Base-by-base conservation (phyloP, 2,329 filamentous ascomycete genomes). In the Pseudocercospora macadamiae region DNA sequence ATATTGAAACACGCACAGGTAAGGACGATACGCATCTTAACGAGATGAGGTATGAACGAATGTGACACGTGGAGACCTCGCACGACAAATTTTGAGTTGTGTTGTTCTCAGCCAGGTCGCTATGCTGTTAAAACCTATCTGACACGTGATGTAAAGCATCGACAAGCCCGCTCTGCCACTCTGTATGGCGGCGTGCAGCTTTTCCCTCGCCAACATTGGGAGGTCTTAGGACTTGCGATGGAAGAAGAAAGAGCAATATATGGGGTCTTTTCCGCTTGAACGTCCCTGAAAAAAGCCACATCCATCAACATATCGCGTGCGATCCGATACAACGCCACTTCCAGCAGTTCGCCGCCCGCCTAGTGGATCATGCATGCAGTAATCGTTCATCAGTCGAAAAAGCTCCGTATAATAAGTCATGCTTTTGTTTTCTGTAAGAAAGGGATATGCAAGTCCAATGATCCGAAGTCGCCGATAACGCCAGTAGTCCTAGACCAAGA, bases 341-440 rank as follows among this genome's bases (percentile, higher is more conserved):
- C 26, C 45, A 49, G 16, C 49, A 53, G 32, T 37, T 42, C 34
- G 23, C 45, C 32, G 14, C 14, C 45, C 21, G 21, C 49, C 49
- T 32, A 23, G 49, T 39, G 49, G 36, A 26, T 32, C 39, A 53
- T 53, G 32, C 49, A 49, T 49, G 49, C 28, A 25, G 32, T 53
- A 19, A 37, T 42, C 5, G 34, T 39, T 37, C 49, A 16, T 53
- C 49, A 53, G 25, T 26, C 23, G 21, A 42, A 53, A n/a, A 14
- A 21, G 30, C 18, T 37, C 16, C 45, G 14, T 28, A 19, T 16
- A 28, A n/a, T 37, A 53, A 53, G 19, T 53, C 34, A 53, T 53
- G 49, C 49, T 53, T 53, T 53, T 53, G 48, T 53, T 37, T 34
- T 36, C 18, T 26, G 30, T 53, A 16, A 23, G 34, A 53, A 53